Conservation (phyloP, 1,284 basidiomycete genomes). For the Puccinia brachypodii region DNA sequence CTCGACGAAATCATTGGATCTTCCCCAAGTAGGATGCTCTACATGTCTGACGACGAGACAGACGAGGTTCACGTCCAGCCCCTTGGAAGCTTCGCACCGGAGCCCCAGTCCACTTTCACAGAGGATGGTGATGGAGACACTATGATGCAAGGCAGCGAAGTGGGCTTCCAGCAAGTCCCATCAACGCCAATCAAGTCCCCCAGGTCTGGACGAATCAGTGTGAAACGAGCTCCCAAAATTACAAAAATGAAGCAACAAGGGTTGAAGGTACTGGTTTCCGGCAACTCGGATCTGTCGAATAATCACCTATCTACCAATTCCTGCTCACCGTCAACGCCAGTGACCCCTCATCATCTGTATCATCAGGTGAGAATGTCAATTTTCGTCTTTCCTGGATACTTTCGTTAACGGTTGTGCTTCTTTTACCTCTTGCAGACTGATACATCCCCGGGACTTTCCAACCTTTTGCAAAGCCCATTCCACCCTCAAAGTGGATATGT, state of each 20-base stretch:
- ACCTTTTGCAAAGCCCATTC: conserved; percentile 38
- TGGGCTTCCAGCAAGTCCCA: not conserved
- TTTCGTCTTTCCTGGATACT: not conserved
- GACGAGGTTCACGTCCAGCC: conserved; percentile 32
- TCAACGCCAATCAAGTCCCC: conserved; percentile 21
- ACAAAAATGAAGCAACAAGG: conserved; percentile 16
- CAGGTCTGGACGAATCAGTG: conserved; percentile 4
- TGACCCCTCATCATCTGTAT: conserved; percentile 29
- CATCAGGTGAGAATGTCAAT: conserved; percentile 8
- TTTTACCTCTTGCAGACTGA: not conserved
- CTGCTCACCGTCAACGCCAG: conserved; percentile 34
- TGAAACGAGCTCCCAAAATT: conserved; percentile 5
- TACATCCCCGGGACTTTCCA: not conserved
- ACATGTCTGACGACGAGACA: conserved; percentile 36
- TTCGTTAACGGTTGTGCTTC: not conserved
- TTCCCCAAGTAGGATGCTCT: conserved; percentile 25
- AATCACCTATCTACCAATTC: conserved; percentile 4
- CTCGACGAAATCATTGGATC: conserved; percentile 20
- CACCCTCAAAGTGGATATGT: conserved; percentile 23
- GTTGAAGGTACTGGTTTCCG: not conserved
- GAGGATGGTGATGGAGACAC: conserved; percentile 46
- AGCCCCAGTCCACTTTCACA: not conserved
- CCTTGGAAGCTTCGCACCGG: conserved; percentile 8
- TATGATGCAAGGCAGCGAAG: conserved; percentile 13
- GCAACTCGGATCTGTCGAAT: not conserved